phyloP scores from a whole-genome alignment of 768 basidiomycete genomes.

The Leccinum truebloodii region DNA sequence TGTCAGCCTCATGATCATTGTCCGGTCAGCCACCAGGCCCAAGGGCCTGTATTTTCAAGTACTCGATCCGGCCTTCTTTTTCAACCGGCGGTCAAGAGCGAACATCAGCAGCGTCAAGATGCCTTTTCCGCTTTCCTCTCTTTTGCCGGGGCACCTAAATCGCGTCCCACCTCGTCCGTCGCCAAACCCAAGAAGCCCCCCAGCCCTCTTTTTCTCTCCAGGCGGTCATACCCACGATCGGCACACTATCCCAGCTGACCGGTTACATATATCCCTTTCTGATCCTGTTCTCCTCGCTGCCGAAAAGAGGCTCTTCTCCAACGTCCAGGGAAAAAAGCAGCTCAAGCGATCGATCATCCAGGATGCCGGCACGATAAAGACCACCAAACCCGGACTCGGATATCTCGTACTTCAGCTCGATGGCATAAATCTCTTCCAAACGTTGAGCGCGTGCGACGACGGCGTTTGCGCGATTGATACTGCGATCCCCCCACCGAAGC shows the following conservation, averaged over 20 bases:
- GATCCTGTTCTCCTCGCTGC: constrained; percentile 25
- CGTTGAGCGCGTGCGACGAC: neutral
- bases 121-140: constrained; percentile 4
- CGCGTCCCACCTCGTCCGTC: constrained; percentile 2
- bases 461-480: neutral
- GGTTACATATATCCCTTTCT: constrained; percentile 24
- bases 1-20: constrained; percentile 15
- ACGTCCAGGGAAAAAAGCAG: neutral
- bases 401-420: neutral
- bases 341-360: neutral
- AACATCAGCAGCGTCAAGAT: constrained; percentile 15
- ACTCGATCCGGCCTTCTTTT: neutral
- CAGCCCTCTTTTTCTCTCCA: constrained; percentile 15
- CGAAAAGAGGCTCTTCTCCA: constrained; percentile 12
- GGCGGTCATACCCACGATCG: constrained; percentile 14
- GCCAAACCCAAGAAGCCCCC: neutral
- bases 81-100: neutral
- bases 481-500: neutral
- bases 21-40: constrained; percentile 12
- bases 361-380: neutral
- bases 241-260: constrained; percentile 13
- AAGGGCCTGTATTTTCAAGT: no score
- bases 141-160: constrained; percentile 6
- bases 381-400: neutral
- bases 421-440: constrained; percentile 1